Evolutionary conservation across 2,329 filamentous ascomycete species (phyloP).

Genomic region (Xylariaceae sp.): DNA sequence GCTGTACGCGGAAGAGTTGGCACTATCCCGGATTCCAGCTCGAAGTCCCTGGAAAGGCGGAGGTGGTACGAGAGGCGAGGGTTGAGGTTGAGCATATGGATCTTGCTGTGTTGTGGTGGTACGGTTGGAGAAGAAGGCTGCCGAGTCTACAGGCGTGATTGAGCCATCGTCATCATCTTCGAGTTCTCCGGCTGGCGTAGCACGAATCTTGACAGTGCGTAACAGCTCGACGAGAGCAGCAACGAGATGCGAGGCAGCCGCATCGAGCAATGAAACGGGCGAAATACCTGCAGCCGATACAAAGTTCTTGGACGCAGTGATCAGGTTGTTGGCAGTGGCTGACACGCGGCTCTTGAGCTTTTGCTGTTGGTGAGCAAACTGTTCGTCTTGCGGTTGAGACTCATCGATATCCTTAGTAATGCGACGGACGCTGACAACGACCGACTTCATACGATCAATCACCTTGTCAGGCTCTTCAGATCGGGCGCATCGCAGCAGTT

Average conservation of each 20-base stretch:
- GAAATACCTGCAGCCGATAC: conserved; percentile 77
- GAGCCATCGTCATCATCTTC: conserved; percentile 70
- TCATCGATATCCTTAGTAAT: conserved; percentile 79
- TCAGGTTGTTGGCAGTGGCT: conserved; percentile 91
- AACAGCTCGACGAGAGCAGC: conserved; percentile 82
- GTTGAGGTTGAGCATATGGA: conserved; percentile 29
- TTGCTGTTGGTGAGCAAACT: conserved; percentile 52
- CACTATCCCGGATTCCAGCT: conserved; percentile 51
- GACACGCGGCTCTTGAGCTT: conserved; percentile 80
- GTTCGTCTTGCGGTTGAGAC: conserved; percentile 48
- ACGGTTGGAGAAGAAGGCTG: conserved; percentile 62
- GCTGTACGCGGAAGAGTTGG: conserved; percentile 71
- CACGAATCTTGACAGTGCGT: conserved; percentile 75
- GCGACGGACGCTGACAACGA: conserved; percentile 75
- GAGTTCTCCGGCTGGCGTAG: conserved; percentile 70
- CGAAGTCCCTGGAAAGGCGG: conserved; percentile 56
- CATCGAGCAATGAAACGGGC: conserved; percentile 89
- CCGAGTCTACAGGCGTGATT: conserved; percentile 61
- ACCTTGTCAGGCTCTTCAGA: conserved; percentile 68
- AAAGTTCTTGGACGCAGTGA: conserved; percentile 92
- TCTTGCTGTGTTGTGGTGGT: conserved; percentile 35
- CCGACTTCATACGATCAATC: conserved; percentile 80
- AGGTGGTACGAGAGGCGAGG: conserved; percentile 43
- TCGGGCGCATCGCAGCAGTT: conserved; percentile 75
- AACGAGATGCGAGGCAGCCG: conserved; percentile 85